These are phyloP conservation scores for Porphyridium purpureum DNA, from an alignment of 23 red algal genomes.

Conservation along the genomic window DNA sequence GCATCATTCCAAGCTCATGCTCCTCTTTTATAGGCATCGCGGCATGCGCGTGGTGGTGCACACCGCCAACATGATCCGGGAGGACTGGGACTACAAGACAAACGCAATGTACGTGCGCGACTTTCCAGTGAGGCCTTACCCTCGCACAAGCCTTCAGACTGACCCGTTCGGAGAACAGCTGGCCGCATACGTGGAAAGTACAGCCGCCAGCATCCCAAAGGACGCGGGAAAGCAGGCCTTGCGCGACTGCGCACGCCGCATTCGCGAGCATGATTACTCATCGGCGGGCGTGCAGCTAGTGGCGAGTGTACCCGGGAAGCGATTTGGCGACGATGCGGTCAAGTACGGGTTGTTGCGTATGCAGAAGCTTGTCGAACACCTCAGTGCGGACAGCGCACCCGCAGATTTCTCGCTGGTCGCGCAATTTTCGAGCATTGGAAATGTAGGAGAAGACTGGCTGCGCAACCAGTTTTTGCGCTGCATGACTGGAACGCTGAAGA, in stretches of 20 bases:
- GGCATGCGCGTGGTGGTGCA: constrained; percentile 64
- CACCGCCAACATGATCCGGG: constrained; percentile 59
- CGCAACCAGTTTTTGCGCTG: no score
- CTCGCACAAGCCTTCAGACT: no score
- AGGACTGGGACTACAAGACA: constrained; percentile 65
- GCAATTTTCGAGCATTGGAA: constrained; percentile 10
- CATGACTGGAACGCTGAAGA: no score
- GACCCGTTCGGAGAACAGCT: no score
- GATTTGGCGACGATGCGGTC: constrained; percentile 1
- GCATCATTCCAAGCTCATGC: constrained; percentile 66
- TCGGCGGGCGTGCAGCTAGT: constrained; percentile 62
- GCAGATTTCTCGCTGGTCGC: no score
- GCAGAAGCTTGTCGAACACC: no score
- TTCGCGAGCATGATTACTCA: constrained; percentile 9
- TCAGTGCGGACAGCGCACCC: no score
- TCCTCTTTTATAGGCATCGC: constrained; percentile 30
- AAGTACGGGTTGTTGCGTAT: constrained; percentile 19
- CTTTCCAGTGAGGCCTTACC: constrained; percentile 25
- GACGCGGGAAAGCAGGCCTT: not conserved
- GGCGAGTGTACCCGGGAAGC: constrained; percentile 42
- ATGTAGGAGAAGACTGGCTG: constrained; percentile 6
- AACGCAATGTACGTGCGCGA: constrained; percentile 80
- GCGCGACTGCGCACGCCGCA: not conserved
- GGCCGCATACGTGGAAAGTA: no score
- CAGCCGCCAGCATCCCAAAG: no score